These are phyloP conservation scores for Neofusicoccum kwambonambiense DNA, from an alignment of 2,329 filamentous ascomycete species.

Conservation along the genomic window DNA sequence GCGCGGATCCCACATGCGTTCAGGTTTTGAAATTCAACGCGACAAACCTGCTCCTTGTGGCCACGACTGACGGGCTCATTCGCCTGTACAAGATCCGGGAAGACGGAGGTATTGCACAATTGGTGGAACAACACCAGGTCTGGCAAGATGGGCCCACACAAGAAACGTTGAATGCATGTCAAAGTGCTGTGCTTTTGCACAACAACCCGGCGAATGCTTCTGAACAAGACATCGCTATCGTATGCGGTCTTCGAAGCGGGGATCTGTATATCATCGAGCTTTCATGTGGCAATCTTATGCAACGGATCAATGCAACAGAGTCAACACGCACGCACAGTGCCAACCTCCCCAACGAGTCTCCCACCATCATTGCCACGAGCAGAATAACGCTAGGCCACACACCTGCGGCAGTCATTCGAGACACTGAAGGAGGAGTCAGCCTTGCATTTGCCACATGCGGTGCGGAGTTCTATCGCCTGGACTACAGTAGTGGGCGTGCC, in stretches of 20 bases:
- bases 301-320: constrained; percentile 1
- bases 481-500: constrained; percentile 19
- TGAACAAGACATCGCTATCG: constrained; percentile 21
- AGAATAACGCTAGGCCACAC: constrained; percentile 15
- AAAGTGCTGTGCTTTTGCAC: constrained; percentile 14
- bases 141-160: constrained; percentile 6
- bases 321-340: not conserved
- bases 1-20: constrained; percentile 13
- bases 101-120: not conserved
- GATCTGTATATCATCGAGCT: constrained; percentile 21
- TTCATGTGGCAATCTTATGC: not conserved
- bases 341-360: not conserved
- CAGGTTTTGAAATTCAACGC: not conserved
- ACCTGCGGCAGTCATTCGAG: not conserved
- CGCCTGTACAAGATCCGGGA: constrained; percentile 2
- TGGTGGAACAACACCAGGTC: constrained; percentile 6
- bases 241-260: constrained; percentile 40
- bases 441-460: constrained; percentile 40
- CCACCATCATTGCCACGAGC: not conserved
- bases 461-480: constrained; percentile 36
- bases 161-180: constrained; percentile 13
- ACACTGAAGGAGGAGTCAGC: constrained; percentile 26
- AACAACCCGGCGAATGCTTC: not conserved
- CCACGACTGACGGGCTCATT: constrained; percentile 15
- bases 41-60: constrained; percentile 4